Base-by-base conservation (phyloP, 1,139 yeast species). In the Oligophagozyma castellii region DNA sequence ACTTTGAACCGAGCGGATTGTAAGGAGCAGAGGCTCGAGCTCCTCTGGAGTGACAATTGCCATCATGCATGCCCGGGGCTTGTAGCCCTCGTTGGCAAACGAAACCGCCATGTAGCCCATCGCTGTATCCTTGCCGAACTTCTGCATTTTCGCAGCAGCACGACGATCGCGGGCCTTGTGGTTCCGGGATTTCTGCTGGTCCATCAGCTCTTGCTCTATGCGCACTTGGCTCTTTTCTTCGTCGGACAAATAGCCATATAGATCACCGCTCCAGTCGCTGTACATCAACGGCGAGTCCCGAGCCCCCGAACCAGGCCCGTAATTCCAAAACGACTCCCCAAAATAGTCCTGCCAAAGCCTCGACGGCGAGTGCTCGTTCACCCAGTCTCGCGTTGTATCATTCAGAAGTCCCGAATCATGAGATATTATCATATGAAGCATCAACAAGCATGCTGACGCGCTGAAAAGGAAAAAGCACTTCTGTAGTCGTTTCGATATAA, bases 21-120 rank as follows among this genome's bases (percentile, higher is more conserved):
- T 71, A 26, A 60, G 63, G 5, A 74, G 49, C 31, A 80, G 56
- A 2, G 62, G 63, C 51, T 61, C 58, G 28, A 78, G 51, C 39
- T 81, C 93, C n/a, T 81, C 79, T 38, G 89, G 62, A 22, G 14
- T 25, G 16, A 25, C 16, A 81, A 81, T 23, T 80, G 64, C 64
- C 79, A 73, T 25, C 73, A 62, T 23, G 73, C 27, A 25, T 5
- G 27, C 27, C 22, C 14, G 13, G 5, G 27, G 27, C 11, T 19
- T 25, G 8, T 19, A 13, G 10, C 27, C 27, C 12, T 25, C 27
- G 16, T 25, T 25, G 4, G 27, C 27, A 12, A 25, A 19, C 4
- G 27, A 25, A 10, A 19, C 16, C 5, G 16, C 14, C n/a, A 25
- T 16, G 11, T 18, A 25, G 12, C 27, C 27, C 10, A 25, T 19